phyloP scores from a whole-genome alignment of 2,329 filamentous ascomycete genomes.

The Scedosporium apiospermum region DNA sequence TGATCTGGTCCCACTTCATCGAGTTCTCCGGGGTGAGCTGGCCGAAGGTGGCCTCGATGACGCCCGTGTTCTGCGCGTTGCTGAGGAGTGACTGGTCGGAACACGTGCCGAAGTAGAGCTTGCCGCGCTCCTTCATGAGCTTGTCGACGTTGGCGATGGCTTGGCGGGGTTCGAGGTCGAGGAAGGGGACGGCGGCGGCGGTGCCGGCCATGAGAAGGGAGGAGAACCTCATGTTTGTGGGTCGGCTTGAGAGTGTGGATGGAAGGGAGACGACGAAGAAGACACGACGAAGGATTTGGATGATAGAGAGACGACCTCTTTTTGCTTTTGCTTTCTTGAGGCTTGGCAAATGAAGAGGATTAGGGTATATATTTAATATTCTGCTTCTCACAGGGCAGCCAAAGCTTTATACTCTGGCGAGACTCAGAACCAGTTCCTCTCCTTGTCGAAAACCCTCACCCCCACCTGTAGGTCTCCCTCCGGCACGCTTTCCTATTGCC shows the following conservation, averaged over 20 bases:
- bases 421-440: neutral
- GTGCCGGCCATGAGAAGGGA: constrained; percentile 4
- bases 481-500: neutral
- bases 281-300: neutral
- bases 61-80: constrained; percentile 36
- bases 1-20: constrained; percentile 58
- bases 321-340: neutral
- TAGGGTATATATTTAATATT: neutral
- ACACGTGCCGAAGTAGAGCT: constrained; percentile 54
- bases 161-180: constrained; percentile 6
- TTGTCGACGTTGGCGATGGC: constrained; percentile 4
- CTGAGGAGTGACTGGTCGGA: constrained; percentile 44
- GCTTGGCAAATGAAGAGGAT: neutral
- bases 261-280: neutral
- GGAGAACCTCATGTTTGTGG: constrained; percentile 1
- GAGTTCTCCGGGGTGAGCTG: constrained; percentile 59
- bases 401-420: neutral
- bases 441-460: neutral
- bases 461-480: too few species aligned
- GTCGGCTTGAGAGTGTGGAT: neutral
- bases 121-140: constrained; percentile 29
- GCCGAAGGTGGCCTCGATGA: constrained; percentile 52
- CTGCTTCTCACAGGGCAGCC: neutral
- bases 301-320: neutral
- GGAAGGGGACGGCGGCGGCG: constrained; percentile 6